Evolutionary conservation across 2,329 filamentous ascomycete genomes (phyloP).

Genomic region (Clarireedia paspali): DNA sequence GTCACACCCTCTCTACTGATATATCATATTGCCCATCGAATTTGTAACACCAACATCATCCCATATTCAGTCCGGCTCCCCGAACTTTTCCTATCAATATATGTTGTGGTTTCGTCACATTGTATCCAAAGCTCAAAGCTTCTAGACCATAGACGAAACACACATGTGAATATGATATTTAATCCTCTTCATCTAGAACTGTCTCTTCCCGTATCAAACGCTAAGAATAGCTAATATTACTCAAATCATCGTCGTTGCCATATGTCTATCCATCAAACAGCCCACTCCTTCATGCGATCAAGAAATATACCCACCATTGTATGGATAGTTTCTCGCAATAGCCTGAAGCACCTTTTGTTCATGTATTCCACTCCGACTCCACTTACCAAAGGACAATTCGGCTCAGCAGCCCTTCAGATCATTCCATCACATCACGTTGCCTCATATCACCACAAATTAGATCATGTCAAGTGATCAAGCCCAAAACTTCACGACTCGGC

Average conservation of each 20-base stretch:
- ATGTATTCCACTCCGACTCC: not conserved
- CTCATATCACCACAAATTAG: not conserved
- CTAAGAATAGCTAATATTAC: not conserved
- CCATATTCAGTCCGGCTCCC: not conserved
- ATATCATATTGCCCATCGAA: not conserved
- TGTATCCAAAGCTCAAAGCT: not conserved
- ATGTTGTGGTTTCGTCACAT: constrained; percentile 6
- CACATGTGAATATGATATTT: constrained; percentile 6
- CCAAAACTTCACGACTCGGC: no score
- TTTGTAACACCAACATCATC: not conserved
- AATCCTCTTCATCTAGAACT: not conserved
- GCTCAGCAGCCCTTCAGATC: not conserved
- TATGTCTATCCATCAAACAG: not conserved
- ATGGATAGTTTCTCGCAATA: not conserved
- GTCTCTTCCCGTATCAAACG: not conserved
- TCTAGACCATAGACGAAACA: not conserved
- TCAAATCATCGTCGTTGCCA: not conserved
- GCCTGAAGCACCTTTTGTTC: not conserved
- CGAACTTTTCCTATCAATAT: constrained; percentile 3
- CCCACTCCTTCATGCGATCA: not conserved
- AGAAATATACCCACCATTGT: not conserved
- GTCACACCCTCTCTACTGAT: not conserved
- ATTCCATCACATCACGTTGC: not conserved
- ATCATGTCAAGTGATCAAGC: no score
- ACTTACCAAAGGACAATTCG: not conserved